phyloP scores from a whole-genome alignment of 164 flowering plant species.

The Malania oleifera region DNA sequence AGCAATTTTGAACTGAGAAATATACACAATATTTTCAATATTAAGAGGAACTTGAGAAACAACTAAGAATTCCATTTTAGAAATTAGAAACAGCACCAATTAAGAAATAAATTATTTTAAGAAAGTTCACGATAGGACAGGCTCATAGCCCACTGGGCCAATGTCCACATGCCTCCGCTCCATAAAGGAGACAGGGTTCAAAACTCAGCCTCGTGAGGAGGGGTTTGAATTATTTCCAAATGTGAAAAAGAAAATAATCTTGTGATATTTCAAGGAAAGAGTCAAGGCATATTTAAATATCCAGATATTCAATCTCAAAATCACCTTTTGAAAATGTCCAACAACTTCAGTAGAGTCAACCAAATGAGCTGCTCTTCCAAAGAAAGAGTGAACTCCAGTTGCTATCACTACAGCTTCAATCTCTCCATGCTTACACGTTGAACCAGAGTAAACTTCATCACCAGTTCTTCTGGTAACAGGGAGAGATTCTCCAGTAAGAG shows the following conservation, averaged over 20 bases:
- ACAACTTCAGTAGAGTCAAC: constrained; percentile 71
- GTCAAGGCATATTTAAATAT: not conserved
- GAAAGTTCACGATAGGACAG: too few relatives aligned
- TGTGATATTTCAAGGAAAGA: not conserved
- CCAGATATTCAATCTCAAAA: not conserved
- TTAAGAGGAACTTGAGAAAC: too few relatives aligned
- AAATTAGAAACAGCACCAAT: too few relatives aligned
- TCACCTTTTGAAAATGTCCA: constrained; percentile 79
- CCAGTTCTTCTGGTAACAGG: constrained; percentile 74
- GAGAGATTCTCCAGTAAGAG: constrained; percentile 85
- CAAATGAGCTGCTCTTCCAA: constrained; percentile 77
- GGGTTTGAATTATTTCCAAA: not conserved
- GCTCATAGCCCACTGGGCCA: too few relatives aligned
- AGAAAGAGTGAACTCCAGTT: constrained; percentile 69
- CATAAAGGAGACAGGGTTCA: too few relatives aligned
- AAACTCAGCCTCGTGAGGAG: too few relatives aligned
- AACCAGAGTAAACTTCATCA: constrained; percentile 79
- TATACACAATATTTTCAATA: not conserved
- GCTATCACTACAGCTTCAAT: constrained; percentile 84
- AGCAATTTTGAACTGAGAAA: not conserved
- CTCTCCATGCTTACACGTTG: constrained; percentile 82
- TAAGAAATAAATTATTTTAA: too few relatives aligned
- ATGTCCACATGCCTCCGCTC: too few relatives aligned
- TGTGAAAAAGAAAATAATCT: not conserved
- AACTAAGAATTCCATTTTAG: too few relatives aligned